These are phyloP conservation scores for Phytophthora boehmeriae DNA, from an alignment of 352 stramenopile species.

Conservation along the genomic window DNA sequence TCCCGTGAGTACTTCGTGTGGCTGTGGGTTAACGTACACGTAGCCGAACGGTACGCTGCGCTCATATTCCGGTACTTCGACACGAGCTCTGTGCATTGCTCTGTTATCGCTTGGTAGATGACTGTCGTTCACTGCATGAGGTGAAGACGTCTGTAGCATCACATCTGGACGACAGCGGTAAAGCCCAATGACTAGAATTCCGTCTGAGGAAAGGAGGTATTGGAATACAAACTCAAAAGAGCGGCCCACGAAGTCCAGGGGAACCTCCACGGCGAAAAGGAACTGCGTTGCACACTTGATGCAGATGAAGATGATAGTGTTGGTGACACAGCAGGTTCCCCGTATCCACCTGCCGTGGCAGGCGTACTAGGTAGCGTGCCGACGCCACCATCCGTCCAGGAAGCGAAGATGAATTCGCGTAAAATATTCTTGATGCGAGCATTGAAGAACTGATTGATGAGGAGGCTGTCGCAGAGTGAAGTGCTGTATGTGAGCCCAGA, in stretches of 20 bases:
- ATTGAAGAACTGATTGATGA: constrained; percentile 91
- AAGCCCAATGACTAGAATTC: constrained; percentile 72
- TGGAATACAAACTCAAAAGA: constrained; percentile 84
- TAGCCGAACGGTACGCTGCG: constrained; percentile 80
- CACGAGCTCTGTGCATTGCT: constrained; percentile 35
- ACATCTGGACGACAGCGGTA: constrained; percentile 74
- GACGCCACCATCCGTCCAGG: constrained; percentile 61
- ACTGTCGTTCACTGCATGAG: constrained; percentile 18
- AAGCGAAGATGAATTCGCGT: constrained; percentile 85
- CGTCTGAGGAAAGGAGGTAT: constrained; percentile 76
- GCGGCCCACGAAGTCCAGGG: constrained; percentile 79
- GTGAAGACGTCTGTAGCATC: constrained; percentile 30
- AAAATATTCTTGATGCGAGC: constrained; percentile 86
- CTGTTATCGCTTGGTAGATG: constrained; percentile 14
- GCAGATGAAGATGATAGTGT: constrained; percentile 37
- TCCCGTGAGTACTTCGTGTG: constrained; percentile 65
- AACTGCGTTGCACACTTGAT: constrained; percentile 62
- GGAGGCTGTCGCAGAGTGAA: constrained; percentile 80
- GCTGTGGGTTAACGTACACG: constrained; percentile 82
- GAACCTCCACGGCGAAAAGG: constrained; percentile 79
- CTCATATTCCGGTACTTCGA: constrained; percentile 58
- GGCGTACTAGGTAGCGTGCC: constrained; percentile 24
- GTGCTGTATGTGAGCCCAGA: constrained; percentile 85
- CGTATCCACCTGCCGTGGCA: constrained; percentile 16
- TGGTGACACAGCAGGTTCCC: constrained; percentile 17